phyloP scores from a whole-genome alignment of 148 eudicot species.

The Fallopia convolvulus region DNA sequence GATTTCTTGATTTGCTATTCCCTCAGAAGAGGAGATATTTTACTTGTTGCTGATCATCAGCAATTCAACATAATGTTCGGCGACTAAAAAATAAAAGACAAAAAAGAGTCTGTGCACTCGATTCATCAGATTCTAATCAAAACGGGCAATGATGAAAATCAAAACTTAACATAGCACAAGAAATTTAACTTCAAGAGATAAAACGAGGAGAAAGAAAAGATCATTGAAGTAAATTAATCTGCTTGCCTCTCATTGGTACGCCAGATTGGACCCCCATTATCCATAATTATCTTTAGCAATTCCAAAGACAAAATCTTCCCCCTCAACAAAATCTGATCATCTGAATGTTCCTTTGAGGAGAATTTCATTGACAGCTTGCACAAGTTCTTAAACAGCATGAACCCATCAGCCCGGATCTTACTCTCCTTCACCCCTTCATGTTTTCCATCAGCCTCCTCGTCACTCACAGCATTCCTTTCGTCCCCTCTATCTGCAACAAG shows the following conservation, averaged over 20 bases:
- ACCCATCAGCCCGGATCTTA: slow-evolving; percentile 76
- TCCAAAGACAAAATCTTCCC: slow-evolving; percentile 91
- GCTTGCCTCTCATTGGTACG: slow-evolving; percentile 79
- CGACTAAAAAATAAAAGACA: too few relatives aligned
- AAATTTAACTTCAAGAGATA: neutral
- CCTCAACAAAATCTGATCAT: slow-evolving; percentile 85
- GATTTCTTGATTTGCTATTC: neutral
- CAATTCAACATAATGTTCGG: neutral
- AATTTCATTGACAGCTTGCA: slow-evolving; percentile 96
- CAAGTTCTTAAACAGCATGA: slow-evolving; percentile 73
- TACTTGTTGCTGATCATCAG: neutral
- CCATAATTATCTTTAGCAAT: slow-evolving; percentile 83
- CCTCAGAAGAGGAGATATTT: neutral
- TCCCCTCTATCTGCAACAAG: slow-evolving; percentile 19
- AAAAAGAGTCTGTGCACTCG: neutral
- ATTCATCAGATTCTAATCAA: neutral
- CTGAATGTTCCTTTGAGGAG: slow-evolving; percentile 72
- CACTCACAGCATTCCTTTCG: slow-evolving; percentile 5
- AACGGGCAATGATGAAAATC: neutral
- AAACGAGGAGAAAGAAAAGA: neutral
- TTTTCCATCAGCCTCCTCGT: slow-evolving; percentile 25
- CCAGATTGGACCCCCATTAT: slow-evolving; percentile 75
- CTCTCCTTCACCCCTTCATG: slow-evolving; percentile 26
- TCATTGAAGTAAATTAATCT: neutral
- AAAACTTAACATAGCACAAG: neutral